Percentiles rank a stretch among this genome's conserved stretches.
Evolutionary conservation across 2,329 filamentous ascomycete species (phyloP).

Genomic region (Xylariaceae sp.): DNA sequence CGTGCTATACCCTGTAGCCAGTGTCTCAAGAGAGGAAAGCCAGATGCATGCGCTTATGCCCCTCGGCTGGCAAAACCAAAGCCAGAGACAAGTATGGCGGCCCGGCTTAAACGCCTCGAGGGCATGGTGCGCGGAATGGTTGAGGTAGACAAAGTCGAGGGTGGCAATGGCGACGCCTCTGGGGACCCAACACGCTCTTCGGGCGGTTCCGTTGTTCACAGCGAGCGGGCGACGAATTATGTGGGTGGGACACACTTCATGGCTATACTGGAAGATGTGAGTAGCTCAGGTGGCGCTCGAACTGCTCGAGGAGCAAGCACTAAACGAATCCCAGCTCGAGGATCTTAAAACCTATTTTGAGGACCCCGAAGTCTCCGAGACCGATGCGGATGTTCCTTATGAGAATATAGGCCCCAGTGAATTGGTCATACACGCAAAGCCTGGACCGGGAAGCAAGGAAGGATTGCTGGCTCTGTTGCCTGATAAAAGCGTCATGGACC

Average conservation of each 20-base stretch:
- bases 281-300: slow-evolving; percentile 21
- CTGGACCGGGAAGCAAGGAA: slow-evolving; percentile 39
- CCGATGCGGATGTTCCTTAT: slow-evolving; percentile 32
- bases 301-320: slow-evolving; percentile 9
- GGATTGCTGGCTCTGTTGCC: slow-evolving; percentile 49
- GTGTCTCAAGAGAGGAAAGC: slow-evolving; percentile 47
- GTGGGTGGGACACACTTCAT: slow-evolving; percentile 58
- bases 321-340: slow-evolving; percentile 44
- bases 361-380: slow-evolving; percentile 38
- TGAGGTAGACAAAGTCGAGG: slow-evolving; percentile 35
- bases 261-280: slow-evolving; percentile 57
- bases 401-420: slow-evolving; percentile 38
- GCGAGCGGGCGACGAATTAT: slow-evolving; percentile 45
- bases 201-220: slow-evolving; percentile 42
- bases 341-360: slow-evolving; percentile 57
- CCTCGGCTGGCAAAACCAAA: slow-evolving; percentile 41
- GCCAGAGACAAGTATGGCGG: slow-evolving; percentile 49
- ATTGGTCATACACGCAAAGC: slow-evolving; percentile 41
- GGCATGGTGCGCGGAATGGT: slow-evolving; percentile 56
- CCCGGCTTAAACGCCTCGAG: slow-evolving; percentile 52
- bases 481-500: slow-evolving; percentile 44
- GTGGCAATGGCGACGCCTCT: slow-evolving; percentile 2
- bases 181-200: slow-evolving; percentile 22
- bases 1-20: slow-evolving; percentile 49
- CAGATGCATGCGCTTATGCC: slow-evolving; percentile 47